phyloP scores from a whole-genome alignment of 2,329 filamentous ascomycete species.

The Claviceps sp. region DNA sequence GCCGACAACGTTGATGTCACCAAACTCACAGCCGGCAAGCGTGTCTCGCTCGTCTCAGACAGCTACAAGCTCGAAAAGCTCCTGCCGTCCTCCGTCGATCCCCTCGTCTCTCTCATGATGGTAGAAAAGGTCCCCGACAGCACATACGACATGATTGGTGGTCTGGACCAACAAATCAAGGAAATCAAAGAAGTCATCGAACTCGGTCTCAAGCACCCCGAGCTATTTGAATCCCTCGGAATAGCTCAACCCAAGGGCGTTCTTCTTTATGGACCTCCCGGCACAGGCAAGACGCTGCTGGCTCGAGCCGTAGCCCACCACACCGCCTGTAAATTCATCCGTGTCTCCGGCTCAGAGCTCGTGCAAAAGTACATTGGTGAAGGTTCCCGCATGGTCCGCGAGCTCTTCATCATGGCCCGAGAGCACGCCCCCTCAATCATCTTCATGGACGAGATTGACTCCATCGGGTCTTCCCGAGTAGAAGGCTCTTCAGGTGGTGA shows the following conservation, averaged over 20 bases:
- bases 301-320: conserved; percentile 95
- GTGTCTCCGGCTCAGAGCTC: conserved; percentile 87
- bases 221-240: conserved; percentile 96
- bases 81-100: conserved; percentile 93
- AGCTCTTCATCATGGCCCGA: conserved; percentile 97
- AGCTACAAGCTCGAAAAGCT: conserved; percentile 99
- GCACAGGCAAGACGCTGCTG: conserved; percentile 91
- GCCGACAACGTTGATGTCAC: conserved; percentile 85
- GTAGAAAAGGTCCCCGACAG: conserved; percentile 99
- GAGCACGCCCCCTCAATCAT: conserved; percentile 98
- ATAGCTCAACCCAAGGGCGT: conserved; percentile 98
- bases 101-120: conserved; percentile 99
- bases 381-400: conserved; percentile 93
- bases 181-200: conserved; percentile 99
- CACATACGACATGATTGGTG: conserved; percentile 99
- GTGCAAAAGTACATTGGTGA: conserved; percentile 99
- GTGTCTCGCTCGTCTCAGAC: conserved; percentile 90
- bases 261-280: conserved; percentile 87
- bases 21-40: conserved; percentile 95
- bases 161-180: conserved; percentile 97
- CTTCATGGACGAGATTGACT: conserved; percentile 99
- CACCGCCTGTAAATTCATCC: conserved; percentile 98
- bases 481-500: conserved; percentile 92
- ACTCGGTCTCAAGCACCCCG: conserved; percentile 92
- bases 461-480: conserved; percentile 91